A percentile compares a stretch with the other conserved stretches of the same genome.
These are phyloP conservation scores for Gossypium laxum DNA, from an alignment of 441 rosid genomes.

Conservation along the genomic window DNA sequence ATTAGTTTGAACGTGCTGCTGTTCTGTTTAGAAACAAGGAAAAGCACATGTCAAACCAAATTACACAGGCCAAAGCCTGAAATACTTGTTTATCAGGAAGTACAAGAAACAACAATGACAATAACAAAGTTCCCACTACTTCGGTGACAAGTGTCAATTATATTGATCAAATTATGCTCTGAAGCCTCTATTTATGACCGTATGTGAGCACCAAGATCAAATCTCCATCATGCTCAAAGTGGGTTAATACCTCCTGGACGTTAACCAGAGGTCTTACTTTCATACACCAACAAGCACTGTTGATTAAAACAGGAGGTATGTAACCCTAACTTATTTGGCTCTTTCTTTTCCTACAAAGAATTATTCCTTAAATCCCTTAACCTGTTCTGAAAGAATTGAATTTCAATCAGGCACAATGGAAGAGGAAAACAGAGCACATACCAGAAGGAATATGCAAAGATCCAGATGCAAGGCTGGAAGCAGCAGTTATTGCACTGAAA, in stretches of 20 bases:
- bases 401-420: not conserved
- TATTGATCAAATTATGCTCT: not conserved
- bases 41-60: constrained; percentile 8
- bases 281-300: not conserved
- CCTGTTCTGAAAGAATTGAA: not conserved
- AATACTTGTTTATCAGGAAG: not conserved
- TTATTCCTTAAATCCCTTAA: constrained; percentile 8
- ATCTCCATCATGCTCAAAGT: not conserved
- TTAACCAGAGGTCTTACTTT: not conserved
- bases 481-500: constrained; percentile 90
- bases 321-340: not conserved
- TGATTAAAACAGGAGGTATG: not conserved
- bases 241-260: not conserved
- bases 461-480: constrained; percentile 98
- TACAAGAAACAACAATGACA: not conserved
- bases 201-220: not conserved
- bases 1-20: constrained; percentile 73
- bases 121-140: not conserved
- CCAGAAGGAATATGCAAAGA: constrained; percentile 78
- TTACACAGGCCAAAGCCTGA: not conserved
- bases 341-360: not conserved
- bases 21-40: constrained; percentile 41
- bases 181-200: not conserved
- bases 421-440: constrained; percentile 23
- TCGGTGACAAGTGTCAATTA: not conserved